phyloP scores from a whole-genome alignment of 1,139 yeast genomes.

The Suhomyces guaymorum region DNA sequence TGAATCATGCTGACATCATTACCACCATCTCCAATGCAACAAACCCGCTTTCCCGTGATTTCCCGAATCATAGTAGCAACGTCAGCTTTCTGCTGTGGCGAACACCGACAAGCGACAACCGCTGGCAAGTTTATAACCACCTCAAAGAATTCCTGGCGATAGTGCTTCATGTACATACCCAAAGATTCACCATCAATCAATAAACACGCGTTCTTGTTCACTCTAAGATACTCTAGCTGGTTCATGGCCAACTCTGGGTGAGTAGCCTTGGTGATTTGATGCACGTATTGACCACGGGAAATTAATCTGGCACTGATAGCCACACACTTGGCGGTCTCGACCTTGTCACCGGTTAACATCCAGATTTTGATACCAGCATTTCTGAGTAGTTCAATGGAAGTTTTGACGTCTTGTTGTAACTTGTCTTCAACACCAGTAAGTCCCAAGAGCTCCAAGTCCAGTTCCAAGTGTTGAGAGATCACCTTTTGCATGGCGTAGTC shows the following conservation, averaged over 20 bases:
- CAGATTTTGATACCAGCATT: slow-evolving; percentile 97
- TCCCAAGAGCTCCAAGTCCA: slow-evolving; percentile 82
- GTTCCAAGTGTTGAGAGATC: slow-evolving; percentile 70
- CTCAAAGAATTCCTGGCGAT: slow-evolving; percentile 69
- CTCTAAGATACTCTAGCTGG: slow-evolving; percentile 68
- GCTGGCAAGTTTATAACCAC: slow-evolving; percentile 80
- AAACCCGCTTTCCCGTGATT: slow-evolving; percentile 83
- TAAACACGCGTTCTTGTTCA: slow-evolving; percentile 72
- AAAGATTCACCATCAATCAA: slow-evolving; percentile 94
- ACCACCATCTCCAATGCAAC: slow-evolving; percentile 99
- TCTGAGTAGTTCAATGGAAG: slow-evolving; percentile 85
- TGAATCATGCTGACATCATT: slow-evolving; percentile 99
- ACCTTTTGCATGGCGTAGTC: slow-evolving; percentile 72
- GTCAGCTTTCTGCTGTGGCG: slow-evolving; percentile 98
- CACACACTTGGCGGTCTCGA: slow-evolving; percentile 96
- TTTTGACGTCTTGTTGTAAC: slow-evolving; percentile 84
- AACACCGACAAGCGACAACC: slow-evolving; percentile 95
- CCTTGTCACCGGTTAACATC: slow-evolving; percentile 99
- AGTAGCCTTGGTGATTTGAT: slow-evolving; percentile 69
- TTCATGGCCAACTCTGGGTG: slow-evolving; percentile 66
- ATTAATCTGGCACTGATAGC: slow-evolving; percentile 92
- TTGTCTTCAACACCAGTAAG: slow-evolving; percentile 97
- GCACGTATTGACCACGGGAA: slow-evolving; percentile 90
- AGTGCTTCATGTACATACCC: slow-evolving; percentile 63
- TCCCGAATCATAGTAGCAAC: slow-evolving; percentile 79